Percentiles rank a stretch among this genome's conserved stretches.
phyloP scores from a whole-genome alignment of 1,284 basidiomycete species.

The Ustilago cynodontis region DNA sequence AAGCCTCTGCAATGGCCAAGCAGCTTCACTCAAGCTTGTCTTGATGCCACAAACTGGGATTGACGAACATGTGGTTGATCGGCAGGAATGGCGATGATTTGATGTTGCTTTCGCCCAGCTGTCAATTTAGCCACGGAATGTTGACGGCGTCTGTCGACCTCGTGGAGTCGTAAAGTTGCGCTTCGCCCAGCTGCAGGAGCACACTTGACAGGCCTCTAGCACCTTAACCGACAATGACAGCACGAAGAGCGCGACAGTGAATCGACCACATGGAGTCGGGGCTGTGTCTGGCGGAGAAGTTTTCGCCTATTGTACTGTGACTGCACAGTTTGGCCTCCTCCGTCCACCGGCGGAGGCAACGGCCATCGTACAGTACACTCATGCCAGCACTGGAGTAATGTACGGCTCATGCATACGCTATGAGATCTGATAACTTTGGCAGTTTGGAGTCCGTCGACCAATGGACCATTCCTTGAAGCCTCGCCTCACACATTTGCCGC shows the following conservation, averaged over 20 bases:
- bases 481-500: too few relatives aligned
- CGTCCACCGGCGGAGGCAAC: neutral
- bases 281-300: slow-evolving; percentile 14
- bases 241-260: neutral
- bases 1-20: too few relatives aligned
- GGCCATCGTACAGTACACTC: neutral
- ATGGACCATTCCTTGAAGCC: too few relatives aligned
- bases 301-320: neutral
- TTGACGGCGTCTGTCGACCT: slow-evolving; percentile 4
- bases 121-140: neutral
- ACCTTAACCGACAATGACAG: neutral
- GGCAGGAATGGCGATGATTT: neutral
- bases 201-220: neutral
- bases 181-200: neutral
- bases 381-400: neutral
- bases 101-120: neutral
- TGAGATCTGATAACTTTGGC: neutral
- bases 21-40: too few relatives aligned
- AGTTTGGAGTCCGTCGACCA: too few relatives aligned
- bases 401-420: neutral
- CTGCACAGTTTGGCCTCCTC: neutral
- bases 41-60: too few relatives aligned
- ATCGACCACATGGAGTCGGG: slow-evolving; percentile 28
- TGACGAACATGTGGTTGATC: neutral
- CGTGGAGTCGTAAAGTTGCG: neutral